Evolutionary conservation across 805 yeast species (phyloP).

Genomic region (Teunomyces barrocoloradensis): DNA sequence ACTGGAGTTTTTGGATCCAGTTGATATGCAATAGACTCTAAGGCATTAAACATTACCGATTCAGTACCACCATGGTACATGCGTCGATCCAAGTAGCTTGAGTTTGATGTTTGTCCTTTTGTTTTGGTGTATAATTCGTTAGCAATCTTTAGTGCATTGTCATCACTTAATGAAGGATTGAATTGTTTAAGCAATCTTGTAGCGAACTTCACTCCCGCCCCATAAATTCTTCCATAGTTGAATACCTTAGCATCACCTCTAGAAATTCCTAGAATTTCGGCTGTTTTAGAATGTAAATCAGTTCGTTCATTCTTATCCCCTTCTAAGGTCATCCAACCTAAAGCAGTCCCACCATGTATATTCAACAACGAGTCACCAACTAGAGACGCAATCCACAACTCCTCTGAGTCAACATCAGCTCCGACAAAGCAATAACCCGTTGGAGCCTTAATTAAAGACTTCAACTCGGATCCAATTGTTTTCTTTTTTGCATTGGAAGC

Average conservation of each 20-base stretch:
- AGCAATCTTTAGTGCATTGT: slow-evolving; percentile 66
- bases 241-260: slow-evolving; percentile 92
- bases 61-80: slow-evolving; percentile 90
- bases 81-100: slow-evolving; percentile 24
- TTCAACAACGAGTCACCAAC: slow-evolving; percentile 89
- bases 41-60: slow-evolving; percentile 82
- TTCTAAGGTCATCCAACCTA: slow-evolving; percentile 99
- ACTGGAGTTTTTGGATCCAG: slow-evolving; percentile 85
- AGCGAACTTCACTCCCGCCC: slow-evolving; percentile 94
- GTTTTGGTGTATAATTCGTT: slow-evolving; percentile 71
- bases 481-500: slow-evolving; percentile 89
- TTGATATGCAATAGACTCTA: slow-evolving; percentile 83
- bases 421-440: slow-evolving; percentile 90
- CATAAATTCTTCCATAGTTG: slow-evolving; percentile 96
- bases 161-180: slow-evolving; percentile 65
- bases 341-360: slow-evolving; percentile 92
- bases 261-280: slow-evolving; percentile 81
- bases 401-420: slow-evolving; percentile 98
- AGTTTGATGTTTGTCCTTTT: slow-evolving; percentile 55
- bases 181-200: slow-evolving; percentile 78
- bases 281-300: slow-evolving; percentile 93
- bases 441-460: slow-evolving; percentile 84
- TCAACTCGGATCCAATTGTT: slow-evolving; percentile 90
- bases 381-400: slow-evolving; percentile 94
- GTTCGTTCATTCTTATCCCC: slow-evolving; percentile 91